Percentiles rank a stretch among this genome's conserved stretches.
phyloP scores from a whole-genome alignment of 2,329 filamentous ascomycete species.

The Scytalidium lignicola region DNA sequence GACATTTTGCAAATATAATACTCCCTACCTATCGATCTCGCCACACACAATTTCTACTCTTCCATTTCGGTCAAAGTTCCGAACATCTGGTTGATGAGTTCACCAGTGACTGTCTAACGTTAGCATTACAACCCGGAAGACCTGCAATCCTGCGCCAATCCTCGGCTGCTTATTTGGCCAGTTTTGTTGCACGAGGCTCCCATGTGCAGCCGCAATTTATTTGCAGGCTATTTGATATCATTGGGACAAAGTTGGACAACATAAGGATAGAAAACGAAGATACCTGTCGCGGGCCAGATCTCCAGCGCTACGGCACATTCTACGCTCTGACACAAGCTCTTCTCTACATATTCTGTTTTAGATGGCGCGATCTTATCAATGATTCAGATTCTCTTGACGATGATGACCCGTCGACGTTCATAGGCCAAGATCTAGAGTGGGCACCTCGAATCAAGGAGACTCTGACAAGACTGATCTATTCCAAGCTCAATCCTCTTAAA shows the following conservation, averaged over 20 bases:
- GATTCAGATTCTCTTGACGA: conserved; percentile 52
- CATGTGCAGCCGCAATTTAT: conserved; percentile 72
- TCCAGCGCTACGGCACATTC: conserved; percentile 62
- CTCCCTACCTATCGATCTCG: conserved; percentile 87
- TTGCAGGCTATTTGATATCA: conserved; percentile 74
- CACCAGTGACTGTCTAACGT: conserved; percentile 68
- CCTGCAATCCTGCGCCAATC: conserved; percentile 74
- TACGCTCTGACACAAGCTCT: conserved; percentile 66
- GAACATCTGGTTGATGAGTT: conserved; percentile 77
- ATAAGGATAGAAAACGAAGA: conserved; percentile 70
- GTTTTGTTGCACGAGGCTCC: conserved; percentile 86
- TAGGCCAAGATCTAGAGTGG: conserved; percentile 74
- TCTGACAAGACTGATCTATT: conserved; percentile 74
- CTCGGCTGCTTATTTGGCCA: conserved; percentile 86
- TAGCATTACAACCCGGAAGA: conserved; percentile 59
- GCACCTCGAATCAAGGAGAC: conserved; percentile 67
- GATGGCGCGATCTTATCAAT: conserved; percentile 84
- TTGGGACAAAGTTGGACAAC: conserved; percentile 71
- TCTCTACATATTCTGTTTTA: conserved; percentile 84
- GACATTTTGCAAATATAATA: conserved; percentile 82
- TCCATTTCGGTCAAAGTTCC: conserved; percentile 86
- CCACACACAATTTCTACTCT: conserved; percentile 91
- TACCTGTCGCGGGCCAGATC: conserved; percentile 75
- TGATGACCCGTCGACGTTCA: conserved; percentile 55
- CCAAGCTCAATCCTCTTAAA: conserved; percentile 88